These are phyloP conservation scores for Digitaria exilis DNA, from an alignment of 202 grass and related monocot genomes.

Conservation along the genomic window DNA sequence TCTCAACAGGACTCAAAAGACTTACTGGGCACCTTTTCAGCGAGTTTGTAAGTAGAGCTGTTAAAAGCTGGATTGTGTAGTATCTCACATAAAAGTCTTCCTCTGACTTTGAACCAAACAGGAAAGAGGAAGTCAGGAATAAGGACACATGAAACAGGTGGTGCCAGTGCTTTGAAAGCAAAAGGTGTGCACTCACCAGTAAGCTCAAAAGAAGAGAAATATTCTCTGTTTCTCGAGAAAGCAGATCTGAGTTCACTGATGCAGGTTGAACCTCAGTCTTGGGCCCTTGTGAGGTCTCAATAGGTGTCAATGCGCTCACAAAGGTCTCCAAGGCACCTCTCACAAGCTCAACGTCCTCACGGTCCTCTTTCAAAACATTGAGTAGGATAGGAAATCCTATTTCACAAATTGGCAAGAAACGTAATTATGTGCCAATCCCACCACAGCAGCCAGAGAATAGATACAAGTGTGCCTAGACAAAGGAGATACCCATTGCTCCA, in stretches of 20 bases:
- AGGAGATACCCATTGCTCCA: constrained; percentile 77
- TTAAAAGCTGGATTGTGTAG: constrained; percentile 97
- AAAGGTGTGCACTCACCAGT: constrained; percentile 61
- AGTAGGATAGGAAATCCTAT: constrained; percentile 93
- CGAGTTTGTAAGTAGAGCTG: constrained; percentile 90
- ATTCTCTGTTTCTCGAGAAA: constrained; percentile 93
- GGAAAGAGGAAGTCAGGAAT: constrained; percentile 18
- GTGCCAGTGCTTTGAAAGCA: constrained; percentile 24
- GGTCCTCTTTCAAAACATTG: constrained; percentile 84
- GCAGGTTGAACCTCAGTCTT: constrained; percentile 91
- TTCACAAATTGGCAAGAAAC: constrained; percentile 34
- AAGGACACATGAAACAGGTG: constrained; percentile 6
- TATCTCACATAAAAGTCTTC: constrained; percentile 99
- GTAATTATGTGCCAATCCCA: not conserved
- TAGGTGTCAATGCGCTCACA: constrained; percentile 75
- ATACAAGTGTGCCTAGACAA: not conserved
- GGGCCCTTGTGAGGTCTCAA: constrained; percentile 62
- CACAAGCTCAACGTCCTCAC: constrained; percentile 92
- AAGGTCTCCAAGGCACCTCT: constrained; percentile 92
- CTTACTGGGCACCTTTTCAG: constrained; percentile 83
- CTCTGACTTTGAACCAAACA: constrained; percentile 76
- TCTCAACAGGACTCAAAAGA: constrained; percentile 47
- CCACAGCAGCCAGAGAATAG: not conserved
- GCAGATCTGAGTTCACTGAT: constrained; percentile 86
- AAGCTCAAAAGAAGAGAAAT: constrained; percentile 93